Evolutionary conservation across 192 early-diverging fungal genomes (phyloP).

Genomic region (Backusella macrospora): DNA sequence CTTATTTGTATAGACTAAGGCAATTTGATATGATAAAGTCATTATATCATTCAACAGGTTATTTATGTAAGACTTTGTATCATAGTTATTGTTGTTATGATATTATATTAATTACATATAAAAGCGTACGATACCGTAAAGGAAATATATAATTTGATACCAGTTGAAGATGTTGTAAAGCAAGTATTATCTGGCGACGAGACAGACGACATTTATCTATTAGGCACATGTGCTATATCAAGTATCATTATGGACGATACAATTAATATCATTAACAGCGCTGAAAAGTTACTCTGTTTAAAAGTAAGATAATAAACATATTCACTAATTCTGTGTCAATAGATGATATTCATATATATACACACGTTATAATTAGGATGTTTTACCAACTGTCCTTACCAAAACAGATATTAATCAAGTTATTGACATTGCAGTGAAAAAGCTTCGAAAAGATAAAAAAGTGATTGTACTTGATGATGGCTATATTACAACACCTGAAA

Average conservation of each 20-base stretch:
- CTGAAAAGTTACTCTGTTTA: not conserved
- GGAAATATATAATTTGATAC: not conserved
- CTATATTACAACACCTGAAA: constrained; percentile 3
- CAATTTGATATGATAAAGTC: not conserved
- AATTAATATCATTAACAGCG: not conserved
- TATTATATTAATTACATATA: not conserved
- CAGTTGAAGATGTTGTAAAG: not conserved
- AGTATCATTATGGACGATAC: not conserved
- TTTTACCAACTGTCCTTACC: not conserved
- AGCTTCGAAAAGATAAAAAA: not conserved
- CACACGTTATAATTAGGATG: not conserved
- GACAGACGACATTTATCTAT: not conserved
- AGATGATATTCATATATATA: not conserved
- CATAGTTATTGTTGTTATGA: too few relatives aligned
- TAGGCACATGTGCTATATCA: not conserved
- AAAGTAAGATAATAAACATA: not conserved
- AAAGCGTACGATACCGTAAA: not conserved
- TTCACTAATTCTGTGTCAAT: not conserved
- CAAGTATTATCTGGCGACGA: not conserved
- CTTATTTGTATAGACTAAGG: not conserved
- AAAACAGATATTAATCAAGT: not conserved
- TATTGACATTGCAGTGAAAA: not conserved
- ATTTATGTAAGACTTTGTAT: not conserved
- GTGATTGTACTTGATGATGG: constrained; percentile 1
- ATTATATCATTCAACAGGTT: not conserved